Conservation (phyloP, 192 early-diverging fungal genomes). For the Umbelopsis isabellina region DNA sequence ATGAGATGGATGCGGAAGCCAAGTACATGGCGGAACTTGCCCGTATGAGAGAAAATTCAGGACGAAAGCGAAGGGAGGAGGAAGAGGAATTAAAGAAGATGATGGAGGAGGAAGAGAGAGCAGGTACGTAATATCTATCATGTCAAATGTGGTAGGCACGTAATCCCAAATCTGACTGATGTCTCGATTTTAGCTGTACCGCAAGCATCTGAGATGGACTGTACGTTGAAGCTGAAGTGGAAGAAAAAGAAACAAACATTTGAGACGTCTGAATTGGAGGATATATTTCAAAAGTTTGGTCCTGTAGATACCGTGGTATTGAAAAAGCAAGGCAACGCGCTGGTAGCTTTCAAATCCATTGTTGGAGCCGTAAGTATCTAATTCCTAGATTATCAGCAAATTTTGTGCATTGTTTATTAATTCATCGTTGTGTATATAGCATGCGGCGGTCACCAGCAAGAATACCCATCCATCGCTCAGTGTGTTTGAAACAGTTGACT, state of each 20-base stretch:
- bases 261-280: conserved; percentile 32
- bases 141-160: background rate
- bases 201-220: conserved; percentile 44
- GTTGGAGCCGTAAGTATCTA: conserved; percentile 53
- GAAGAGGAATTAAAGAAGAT: conserved; percentile 25
- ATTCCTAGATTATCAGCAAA: too few relatives aligned
- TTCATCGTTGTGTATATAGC: conserved; percentile 29
- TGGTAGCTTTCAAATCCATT: conserved; percentile 49
- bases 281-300: conserved; percentile 43
- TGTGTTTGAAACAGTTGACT: conserved; percentile 44
- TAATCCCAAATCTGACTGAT: background rate
- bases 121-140: background rate
- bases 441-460: conserved; percentile 44
- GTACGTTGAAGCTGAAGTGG: conserved; percentile 53
- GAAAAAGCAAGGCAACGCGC: conserved; percentile 43
- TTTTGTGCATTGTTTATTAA: background rate
- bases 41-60: conserved; percentile 40
- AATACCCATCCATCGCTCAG: conserved; percentile 32
- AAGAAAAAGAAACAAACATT: conserved; percentile 49
- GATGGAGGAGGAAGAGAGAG: conserved; percentile 20
- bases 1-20: conserved; percentile 44
- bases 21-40: conserved; percentile 42
- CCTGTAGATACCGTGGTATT: conserved; percentile 46
- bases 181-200: conserved; percentile 1
- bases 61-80: conserved; percentile 31